Base-by-base conservation (phyloP, 2,329 filamentous ascomycete genomes). In the Exophiala viscosa region DNA sequence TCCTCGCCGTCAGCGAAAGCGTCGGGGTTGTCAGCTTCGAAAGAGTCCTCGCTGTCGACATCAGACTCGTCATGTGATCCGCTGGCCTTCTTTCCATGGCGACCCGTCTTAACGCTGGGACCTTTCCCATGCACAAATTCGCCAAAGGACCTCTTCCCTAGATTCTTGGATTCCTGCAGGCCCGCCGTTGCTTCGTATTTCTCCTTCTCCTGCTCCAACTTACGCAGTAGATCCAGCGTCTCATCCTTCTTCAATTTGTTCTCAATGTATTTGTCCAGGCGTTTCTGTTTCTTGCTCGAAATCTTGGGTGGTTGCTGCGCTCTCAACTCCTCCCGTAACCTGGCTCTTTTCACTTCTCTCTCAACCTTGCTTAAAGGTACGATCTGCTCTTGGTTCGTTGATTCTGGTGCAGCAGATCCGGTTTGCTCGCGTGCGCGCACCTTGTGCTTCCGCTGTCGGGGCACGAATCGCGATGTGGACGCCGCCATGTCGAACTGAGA, bases 211-310 rank as follows among this genome's bases (percentile, higher is more conserved):
- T 82, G 77, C n/a, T 89, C 88, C 20, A 99, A 78, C 67, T 93
- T 91, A 66, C 88, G 87, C 62, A 97, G 78, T 28, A 99, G 75
- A 51, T 84, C 87, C 23, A 88, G 78, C 64, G 89, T 95, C 69
- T 97, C 92, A 66, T 99, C 93, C 69, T 95, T 96, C 69, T 85
- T 88, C 41, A 99, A 76, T 77, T 99, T 99, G 53, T 81, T 93
- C 64, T 97, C 91, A 68, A 87, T 83, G 60, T 86, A 87, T 65
- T 86, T 86, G 61, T 86, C 82, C 57, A 87, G 65, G 48, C 84
- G 74, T 71, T 86, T 86, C 61, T 82, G 76, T 69, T 87, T 87
- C 69, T 86, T 86, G 15, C 74, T 70, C 1, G 78, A 82, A 52
- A 85, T 76, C 59, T 80, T 80, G 18, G n/a, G 1, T 3, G 76